These are phyloP conservation scores for Dendrobium officinale DNA, from an alignment of 106 monocot species.

Conservation along the genomic window DNA sequence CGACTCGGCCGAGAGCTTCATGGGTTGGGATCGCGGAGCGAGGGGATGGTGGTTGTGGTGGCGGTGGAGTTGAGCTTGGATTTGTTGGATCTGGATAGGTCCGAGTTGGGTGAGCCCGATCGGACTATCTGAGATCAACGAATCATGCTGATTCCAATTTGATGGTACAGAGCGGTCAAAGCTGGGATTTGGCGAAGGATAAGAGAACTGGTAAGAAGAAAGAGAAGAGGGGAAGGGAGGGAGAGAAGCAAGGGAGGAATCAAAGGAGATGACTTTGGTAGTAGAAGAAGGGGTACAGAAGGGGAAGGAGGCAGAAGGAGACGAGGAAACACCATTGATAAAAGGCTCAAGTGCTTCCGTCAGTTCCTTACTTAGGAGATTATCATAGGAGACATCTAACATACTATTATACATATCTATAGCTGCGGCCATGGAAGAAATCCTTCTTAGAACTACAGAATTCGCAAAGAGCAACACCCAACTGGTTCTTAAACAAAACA, in stretches of 20 bases:
- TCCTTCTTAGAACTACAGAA: not conserved
- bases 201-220: not conserved
- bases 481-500: slow-evolving; percentile 28
- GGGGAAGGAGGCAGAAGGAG: slow-evolving; percentile 8
- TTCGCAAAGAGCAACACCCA: not conserved
- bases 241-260: not conserved
- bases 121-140: not conserved
- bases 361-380: slow-evolving; percentile 27
- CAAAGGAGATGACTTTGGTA: slow-evolving; percentile 6
- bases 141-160: not conserved
- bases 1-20: slow-evolving; percentile 4
- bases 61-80: slow-evolving; percentile 11
- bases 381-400: slow-evolving; percentile 13
- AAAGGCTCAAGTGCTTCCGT: slow-evolving; percentile 55
- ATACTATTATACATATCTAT: slow-evolving; percentile 25
- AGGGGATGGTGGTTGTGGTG: slow-evolving; percentile 2
- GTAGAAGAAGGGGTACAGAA: slow-evolving; percentile 8
- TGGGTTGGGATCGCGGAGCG: slow-evolving; percentile 13
- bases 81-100: slow-evolving; percentile 15
- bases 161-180: slow-evolving; percentile 10
- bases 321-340: slow-evolving; percentile 36
- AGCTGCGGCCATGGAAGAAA: slow-evolving; percentile 24
- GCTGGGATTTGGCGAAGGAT: slow-evolving; percentile 7
- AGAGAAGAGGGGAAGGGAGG: slow-evolving; percentile 1
- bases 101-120: slow-evolving; percentile 5